Conservation (phyloP, 2,329 filamentous ascomycete species). For the Pseudogymnoascus sp. region DNA sequence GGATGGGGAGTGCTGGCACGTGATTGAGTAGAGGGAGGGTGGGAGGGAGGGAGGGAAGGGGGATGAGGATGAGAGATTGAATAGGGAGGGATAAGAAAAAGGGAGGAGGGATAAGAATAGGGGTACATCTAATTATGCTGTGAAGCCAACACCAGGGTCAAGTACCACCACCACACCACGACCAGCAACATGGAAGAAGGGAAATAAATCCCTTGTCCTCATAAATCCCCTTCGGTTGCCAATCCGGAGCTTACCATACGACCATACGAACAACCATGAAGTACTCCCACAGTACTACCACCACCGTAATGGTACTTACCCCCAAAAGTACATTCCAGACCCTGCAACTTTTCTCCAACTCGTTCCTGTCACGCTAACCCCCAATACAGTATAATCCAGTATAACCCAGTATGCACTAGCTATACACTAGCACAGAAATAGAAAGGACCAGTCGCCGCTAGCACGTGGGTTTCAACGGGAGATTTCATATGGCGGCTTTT, state of each 20-base stretch:
- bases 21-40: neutral
- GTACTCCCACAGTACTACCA: no score
- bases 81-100: neutral
- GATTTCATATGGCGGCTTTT: conserved; percentile 8
- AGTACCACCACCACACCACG: neutral
- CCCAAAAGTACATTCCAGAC: neutral
- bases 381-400: neutral
- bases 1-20: neutral
- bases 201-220: neutral
- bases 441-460: neutral
- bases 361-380: neutral
- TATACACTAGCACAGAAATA: neutral
- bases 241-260: neutral
- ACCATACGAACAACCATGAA: neutral
- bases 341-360: neutral
- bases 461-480: conserved; percentile 6
- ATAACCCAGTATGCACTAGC: no score
- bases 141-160: neutral
- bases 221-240: neutral
- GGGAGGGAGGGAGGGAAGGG: neutral
- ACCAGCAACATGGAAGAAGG: neutral
- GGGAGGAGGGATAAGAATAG: neutral
- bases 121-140: neutral
- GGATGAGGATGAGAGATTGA: neutral
- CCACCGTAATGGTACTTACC: neutral